Evolutionary conservation across 2,329 filamentous ascomycete species (phyloP).

Genomic region (Aspergillus sp.): DNA sequence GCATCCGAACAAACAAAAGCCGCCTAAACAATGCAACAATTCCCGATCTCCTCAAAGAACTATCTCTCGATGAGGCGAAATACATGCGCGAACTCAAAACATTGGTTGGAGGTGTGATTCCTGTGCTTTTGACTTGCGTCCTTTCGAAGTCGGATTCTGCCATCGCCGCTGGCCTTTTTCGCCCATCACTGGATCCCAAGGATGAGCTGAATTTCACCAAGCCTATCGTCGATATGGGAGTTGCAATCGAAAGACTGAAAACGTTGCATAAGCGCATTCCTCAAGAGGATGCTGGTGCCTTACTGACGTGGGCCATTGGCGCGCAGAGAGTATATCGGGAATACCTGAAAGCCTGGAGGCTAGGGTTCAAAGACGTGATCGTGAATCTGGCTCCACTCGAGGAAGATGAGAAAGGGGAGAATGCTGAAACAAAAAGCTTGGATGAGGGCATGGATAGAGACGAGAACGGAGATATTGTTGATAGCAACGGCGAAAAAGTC

Average conservation of each 20-base stretch:
- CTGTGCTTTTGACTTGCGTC: constrained; percentile 82
- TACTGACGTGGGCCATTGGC: constrained; percentile 78
- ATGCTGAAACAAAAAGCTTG: constrained; percentile 47
- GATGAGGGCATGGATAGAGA: constrained; percentile 58
- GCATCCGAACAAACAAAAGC: constrained; percentile 70
- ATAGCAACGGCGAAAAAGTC: constrained; percentile 79
- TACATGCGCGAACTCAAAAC: constrained; percentile 91
- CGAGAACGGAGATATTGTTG: constrained; percentile 59
- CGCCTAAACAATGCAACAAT: constrained; percentile 66
- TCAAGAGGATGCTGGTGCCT: constrained; percentile 64
- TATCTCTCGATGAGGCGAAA: constrained; percentile 77
- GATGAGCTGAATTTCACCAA: constrained; percentile 68
- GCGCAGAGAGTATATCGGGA: constrained; percentile 76
- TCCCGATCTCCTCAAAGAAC: constrained; percentile 73
- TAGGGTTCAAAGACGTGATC: constrained; percentile 91
- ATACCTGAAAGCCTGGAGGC: constrained; percentile 83
- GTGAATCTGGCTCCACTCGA: constrained; percentile 82
- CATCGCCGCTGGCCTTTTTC: constrained; percentile 66
- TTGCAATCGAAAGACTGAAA: constrained; percentile 80
- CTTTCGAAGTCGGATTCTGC: constrained; percentile 68
- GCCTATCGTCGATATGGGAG: constrained; percentile 90
- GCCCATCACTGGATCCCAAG: constrained; percentile 50
- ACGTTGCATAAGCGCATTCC: constrained; percentile 78
- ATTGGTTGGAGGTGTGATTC: constrained; percentile 90
- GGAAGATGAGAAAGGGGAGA: constrained; percentile 54